These are phyloP conservation scores for Boletus patriciae DNA, from an alignment of 768 basidiomycete species.

Conservation along the genomic window DNA sequence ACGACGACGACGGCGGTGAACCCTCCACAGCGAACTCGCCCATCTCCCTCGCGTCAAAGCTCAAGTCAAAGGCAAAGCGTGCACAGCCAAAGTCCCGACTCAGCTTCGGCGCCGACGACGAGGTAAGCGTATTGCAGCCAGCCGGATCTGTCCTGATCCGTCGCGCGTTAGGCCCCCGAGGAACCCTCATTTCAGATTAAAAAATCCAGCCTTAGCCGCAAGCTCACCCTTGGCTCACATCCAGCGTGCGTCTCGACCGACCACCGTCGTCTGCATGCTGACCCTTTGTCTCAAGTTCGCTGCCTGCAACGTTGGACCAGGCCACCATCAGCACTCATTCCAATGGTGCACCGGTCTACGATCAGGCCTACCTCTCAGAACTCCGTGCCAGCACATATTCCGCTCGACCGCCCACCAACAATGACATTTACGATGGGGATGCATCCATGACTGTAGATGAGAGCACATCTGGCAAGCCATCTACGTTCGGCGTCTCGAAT, in stretches of 20 bases:
- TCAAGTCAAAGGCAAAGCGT: slow-evolving; percentile 72
- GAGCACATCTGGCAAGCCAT: slow-evolving; percentile 36
- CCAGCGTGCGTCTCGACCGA: slow-evolving; percentile 42
- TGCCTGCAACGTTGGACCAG: slow-evolving; percentile 54
- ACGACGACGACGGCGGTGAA: slow-evolving; percentile 28
- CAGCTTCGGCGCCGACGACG: slow-evolving; percentile 74
- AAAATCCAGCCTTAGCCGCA: slow-evolving; percentile 74
- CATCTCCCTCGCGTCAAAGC: slow-evolving; percentile 57
- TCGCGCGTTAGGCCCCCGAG: slow-evolving; percentile 47
- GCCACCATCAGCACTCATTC: slow-evolving; percentile 48
- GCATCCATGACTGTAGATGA: slow-evolving; percentile 47
- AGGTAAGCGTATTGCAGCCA: slow-evolving; percentile 44
- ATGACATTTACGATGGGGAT: slow-evolving; percentile 50
- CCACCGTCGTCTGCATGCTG: not conserved
- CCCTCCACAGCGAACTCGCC: slow-evolving; percentile 43
- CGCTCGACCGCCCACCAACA: slow-evolving; percentile 43
- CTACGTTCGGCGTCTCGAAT: not conserved
- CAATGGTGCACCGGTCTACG: slow-evolving; percentile 62
- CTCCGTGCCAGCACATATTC: slow-evolving; percentile 76
- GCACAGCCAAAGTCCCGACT: slow-evolving; percentile 64
- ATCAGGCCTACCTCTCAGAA: slow-evolving; percentile 69
- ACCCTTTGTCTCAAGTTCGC: slow-evolving; percentile 28
- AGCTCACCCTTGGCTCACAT: slow-evolving; percentile 56
- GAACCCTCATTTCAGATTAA: slow-evolving; percentile 75
- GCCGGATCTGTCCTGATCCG: slow-evolving; percentile 26